A percentile compares a stretch with the other conserved stretches of the same genome.
phyloP scores from a whole-genome alignment of 176 grass and related monocot species.

The Saccharum officinarum region DNA sequence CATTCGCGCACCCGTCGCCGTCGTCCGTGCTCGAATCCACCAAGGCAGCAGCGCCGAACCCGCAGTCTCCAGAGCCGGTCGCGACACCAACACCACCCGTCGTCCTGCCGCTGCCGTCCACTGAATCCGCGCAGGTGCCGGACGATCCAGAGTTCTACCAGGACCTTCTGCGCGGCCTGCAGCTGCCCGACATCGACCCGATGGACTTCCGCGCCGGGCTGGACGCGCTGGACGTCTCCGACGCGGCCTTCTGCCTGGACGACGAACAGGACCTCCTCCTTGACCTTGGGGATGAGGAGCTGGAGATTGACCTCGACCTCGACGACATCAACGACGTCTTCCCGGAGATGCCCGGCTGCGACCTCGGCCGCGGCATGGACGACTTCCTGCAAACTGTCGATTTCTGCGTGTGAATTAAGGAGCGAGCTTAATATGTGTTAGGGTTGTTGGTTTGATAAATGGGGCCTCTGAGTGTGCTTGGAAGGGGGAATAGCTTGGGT shows the following conservation, averaged over 20 bases:
- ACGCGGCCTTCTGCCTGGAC: background rate
- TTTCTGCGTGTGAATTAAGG: slow-evolving; percentile 52
- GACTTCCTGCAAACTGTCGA: slow-evolving; percentile 39
- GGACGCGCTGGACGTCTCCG: slow-evolving; percentile 36
- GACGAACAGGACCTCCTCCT: slow-evolving; percentile 43
- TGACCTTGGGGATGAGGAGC: slow-evolving; percentile 26
- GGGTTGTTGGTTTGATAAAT: slow-evolving; percentile 29
- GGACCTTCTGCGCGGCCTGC: slow-evolving; percentile 24
- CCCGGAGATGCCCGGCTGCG: slow-evolving; percentile 32
- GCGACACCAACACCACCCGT: background rate
- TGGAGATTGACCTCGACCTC: slow-evolving; percentile 39
- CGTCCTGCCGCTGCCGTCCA: background rate
- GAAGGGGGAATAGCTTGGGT: slow-evolving; percentile 46
- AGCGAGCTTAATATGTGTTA: slow-evolving; percentile 18
- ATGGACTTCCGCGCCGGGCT: slow-evolving; percentile 50
- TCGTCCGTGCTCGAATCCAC: slow-evolving; percentile 47
- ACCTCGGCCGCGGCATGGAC: slow-evolving; percentile 45
- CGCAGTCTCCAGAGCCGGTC: slow-evolving; percentile 3
- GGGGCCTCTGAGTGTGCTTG: slow-evolving; percentile 18
- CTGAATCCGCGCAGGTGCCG: background rate
- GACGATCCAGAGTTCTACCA: slow-evolving; percentile 53
- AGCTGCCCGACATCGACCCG: slow-evolving; percentile 48
- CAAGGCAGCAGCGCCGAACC: background rate
- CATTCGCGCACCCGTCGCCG: slow-evolving; percentile 46
- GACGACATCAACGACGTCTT: slow-evolving; percentile 39